Base-by-base conservation (phyloP, 139 green algal genomes). In the Deuterostichococcus epilithicus region DNA sequence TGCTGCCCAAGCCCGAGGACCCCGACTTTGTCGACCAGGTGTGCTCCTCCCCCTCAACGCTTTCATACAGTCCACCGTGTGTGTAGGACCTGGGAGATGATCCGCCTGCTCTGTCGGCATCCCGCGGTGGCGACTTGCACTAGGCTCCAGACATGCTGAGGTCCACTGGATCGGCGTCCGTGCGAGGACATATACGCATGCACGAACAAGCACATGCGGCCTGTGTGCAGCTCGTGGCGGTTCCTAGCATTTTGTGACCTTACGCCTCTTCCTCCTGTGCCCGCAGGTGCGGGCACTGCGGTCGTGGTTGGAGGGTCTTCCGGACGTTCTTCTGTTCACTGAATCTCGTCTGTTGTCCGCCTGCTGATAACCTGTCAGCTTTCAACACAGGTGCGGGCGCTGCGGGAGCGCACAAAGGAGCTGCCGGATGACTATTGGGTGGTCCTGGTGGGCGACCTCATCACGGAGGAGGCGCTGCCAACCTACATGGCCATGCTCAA, bases 401-500 rank as follows among this genome's bases (percentile, higher is more conserved):
- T 99, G 81, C 87, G 92, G 5, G 82, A 95, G 82, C 84, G 96
- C 59, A 82, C 90, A n/a, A 70, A 76, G 38, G 76, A 83, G 67
- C 84, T 99, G 71, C 94, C 96, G 0, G 94, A 98, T 69, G 96
- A 98, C 79, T 97, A 97, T 85, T 86, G 98, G 74, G 93, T 99
- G 33, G 89, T 91, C 22, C 89, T 99, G 63, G 89, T 95, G 20
- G 95, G 94, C 77, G 82, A 90, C 78, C 85, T 90, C 83, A 86
- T 87, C 82, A 99, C 95, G 3, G 96, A 99, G 90, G 96, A 99
- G 89, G 96, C 96, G 32, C 88, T 99, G 73, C 96, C 96, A 42
- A 99, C 96, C n/a, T 99, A 99, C 88, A 98, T 99, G 96, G 96
- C 93, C 82, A 99, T 99, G 96, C 86, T 99, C 35, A 99, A 99